Conservation (phyloP, 2,329 filamentous ascomycete genomes). For the Colletotrichum lini region DNA sequence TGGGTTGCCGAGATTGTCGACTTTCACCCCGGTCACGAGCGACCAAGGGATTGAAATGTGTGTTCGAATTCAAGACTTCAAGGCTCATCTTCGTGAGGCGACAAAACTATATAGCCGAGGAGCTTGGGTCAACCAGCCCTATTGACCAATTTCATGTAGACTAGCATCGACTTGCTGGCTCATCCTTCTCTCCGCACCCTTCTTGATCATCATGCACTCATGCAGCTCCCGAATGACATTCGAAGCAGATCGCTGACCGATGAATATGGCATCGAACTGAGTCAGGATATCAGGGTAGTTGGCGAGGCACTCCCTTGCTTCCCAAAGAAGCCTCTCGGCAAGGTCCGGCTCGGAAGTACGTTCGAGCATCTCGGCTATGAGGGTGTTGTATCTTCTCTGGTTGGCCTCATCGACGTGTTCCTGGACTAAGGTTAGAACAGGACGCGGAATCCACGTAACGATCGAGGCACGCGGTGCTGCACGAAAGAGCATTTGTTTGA, state of each 20-base stretch:
- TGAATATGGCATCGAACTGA: conserved; percentile 34
- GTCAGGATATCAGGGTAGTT: conserved; percentile 9
- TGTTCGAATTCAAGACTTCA: too few relatives aligned
- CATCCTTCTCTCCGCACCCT: conserved; percentile 24
- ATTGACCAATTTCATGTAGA: background rate
- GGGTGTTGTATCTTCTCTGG: conserved; percentile 34
- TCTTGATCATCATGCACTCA: conserved; percentile 33
- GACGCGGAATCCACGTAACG: background rate
- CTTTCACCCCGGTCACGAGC: too few relatives aligned
- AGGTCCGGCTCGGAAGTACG: conserved; percentile 22
- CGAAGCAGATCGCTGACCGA: conserved; percentile 14
- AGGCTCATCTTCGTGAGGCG: background rate
- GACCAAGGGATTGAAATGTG: too few relatives aligned
- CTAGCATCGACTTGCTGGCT: conserved; percentile 2
- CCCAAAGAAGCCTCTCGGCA: conserved; percentile 33
- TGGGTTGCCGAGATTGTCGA: too few relatives aligned
- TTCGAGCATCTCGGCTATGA: conserved; percentile 36
- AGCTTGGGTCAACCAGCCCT: background rate
- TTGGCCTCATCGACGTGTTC: conserved; percentile 35
- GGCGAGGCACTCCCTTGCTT: conserved; percentile 31
- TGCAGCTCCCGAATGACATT: conserved; percentile 31
- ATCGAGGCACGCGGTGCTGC: background rate
- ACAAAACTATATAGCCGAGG: background rate
- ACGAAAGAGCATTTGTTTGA: too few relatives aligned
- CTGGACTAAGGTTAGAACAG: background rate